phyloP scores from a whole-genome alignment of 192 early-diverging fungal genomes.

The Backusella macrospora region DNA sequence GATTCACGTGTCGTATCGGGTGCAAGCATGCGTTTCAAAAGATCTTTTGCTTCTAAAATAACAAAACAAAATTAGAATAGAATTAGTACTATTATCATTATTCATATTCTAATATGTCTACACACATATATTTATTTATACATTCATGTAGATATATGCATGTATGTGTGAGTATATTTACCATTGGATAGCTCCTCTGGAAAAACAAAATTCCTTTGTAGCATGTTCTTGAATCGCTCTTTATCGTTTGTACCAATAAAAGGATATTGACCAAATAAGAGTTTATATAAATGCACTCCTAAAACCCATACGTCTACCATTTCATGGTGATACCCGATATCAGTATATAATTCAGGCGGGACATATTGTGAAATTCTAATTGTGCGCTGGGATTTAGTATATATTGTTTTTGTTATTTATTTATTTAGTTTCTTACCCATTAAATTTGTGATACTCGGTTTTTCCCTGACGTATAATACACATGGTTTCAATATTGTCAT shows the following conservation, averaged over 20 bases:
- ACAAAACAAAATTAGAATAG: constrained; percentile 2
- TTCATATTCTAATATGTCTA: not conserved
- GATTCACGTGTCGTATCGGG: constrained; percentile 36
- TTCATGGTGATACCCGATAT: constrained; percentile 6
- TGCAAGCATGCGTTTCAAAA: constrained; percentile 38
- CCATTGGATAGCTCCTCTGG: constrained; percentile 28
- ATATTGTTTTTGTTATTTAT: constrained; percentile 2
- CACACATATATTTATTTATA: not conserved
- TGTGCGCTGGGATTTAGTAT: not conserved
- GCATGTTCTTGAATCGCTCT: constrained; percentile 37
- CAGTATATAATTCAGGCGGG: constrained; percentile 23
- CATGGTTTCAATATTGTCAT: constrained; percentile 27
- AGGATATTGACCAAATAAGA: constrained; percentile 57
- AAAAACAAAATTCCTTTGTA: constrained; percentile 29
- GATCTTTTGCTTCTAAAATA: constrained; percentile 38
- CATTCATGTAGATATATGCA: not conserved
- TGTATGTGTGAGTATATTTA: not conserved
- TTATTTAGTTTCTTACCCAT: constrained; percentile 22
- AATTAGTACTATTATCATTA: not conserved
- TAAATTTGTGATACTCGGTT: constrained; percentile 29
- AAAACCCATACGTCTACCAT: constrained; percentile 84
- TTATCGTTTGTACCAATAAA: constrained; percentile 45
- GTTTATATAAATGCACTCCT: constrained; percentile 86
- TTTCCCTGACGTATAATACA: constrained; percentile 9
- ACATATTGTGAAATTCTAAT: constrained; percentile 33